Evolutionary conservation across 805 yeast genomes (phyloP), one percentile per base, ranked within the genome.

Genomic region (Ogataea nitratoaversa): DNA sequence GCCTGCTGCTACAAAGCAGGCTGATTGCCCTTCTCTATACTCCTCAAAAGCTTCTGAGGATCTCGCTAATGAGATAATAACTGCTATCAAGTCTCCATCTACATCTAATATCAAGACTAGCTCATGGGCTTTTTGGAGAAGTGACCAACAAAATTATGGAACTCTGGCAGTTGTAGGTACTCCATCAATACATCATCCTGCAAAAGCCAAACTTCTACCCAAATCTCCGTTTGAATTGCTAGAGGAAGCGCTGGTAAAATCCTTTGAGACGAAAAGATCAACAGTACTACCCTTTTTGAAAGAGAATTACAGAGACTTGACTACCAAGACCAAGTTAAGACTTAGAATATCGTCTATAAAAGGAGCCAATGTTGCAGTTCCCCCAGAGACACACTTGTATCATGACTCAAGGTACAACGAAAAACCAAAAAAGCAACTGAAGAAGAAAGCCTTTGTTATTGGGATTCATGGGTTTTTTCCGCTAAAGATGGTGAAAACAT

Each of bases 401-500:
- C 56, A 53, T 18, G 35, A 47, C 9, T 23, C 48, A 8, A 31
- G 30, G 5, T 38, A 31, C 18, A 41, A 40, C 19, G 36, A 31
- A 19, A 37, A 38, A 16, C 23, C 30, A 13, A 36, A 41, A 19
- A 34, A 28, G 2, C 16, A 32, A 8, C 19, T 19, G 0, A 29
- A 49, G 36, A 72, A 74, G 38, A 82, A 74, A 47, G 86, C 84
- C 0, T 72, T 93, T 14, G 81, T 93, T n/a, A 78, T 91, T 37
- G 96, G 96, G 0, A 85, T 93, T 2, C 99, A 91, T 64, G 97
- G 97, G 0, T 91, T 89, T 59, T 86, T 90, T 60, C 99, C 99
- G 0, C 82, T 89, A 2, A 78, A 78, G 45, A 79, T 88, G 71
- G 72, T 90, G 5, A 68, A 96, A 40, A 84, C 91, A 1, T 59